phyloP scores from a whole-genome alignment of 192 early-diverging fungal genomes.

The Backusella westeae region DNA sequence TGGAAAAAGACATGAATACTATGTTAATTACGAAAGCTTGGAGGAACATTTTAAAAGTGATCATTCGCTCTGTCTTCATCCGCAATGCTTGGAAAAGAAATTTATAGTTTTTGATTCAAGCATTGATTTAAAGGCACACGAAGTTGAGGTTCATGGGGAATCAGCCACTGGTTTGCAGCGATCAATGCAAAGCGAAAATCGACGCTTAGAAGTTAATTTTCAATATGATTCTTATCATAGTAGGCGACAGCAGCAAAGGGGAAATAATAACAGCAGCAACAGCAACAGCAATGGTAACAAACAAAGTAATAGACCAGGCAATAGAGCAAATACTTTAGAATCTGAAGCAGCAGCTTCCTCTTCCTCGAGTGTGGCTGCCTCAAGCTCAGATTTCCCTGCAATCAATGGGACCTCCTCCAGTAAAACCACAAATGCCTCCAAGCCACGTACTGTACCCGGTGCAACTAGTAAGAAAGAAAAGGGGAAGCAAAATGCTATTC shows the following conservation, averaged over 20 bases:
- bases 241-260: conserved; percentile 6
- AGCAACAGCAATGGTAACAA: background rate
- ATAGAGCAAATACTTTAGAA: background rate
- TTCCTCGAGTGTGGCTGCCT: background rate
- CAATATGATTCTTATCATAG: conserved; percentile 18
- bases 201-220: conserved; percentile 33
- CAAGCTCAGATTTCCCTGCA: conserved; percentile 4
- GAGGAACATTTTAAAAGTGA: conserved; percentile 75
- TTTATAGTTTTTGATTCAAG: conserved; percentile 94
- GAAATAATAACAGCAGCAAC: background rate
- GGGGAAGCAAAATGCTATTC: background rate
- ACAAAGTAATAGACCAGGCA: background rate
- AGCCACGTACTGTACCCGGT: background rate
- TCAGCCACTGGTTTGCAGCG: conserved; percentile 29
- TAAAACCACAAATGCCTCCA: background rate
- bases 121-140: conserved; percentile 90
- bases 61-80: conserved; percentile 78
- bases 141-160: conserved; percentile 52
- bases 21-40: conserved; percentile 73
- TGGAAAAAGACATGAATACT: conserved; percentile 86
- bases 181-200: conserved; percentile 30
- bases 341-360: background rate
- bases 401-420: background rate
- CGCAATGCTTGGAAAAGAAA: conserved; percentile 87
- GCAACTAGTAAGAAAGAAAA: conserved; percentile 5